phyloP scores from a whole-genome alignment of 1,139 yeast species.

The Scheffersomyces quercinus region DNA sequence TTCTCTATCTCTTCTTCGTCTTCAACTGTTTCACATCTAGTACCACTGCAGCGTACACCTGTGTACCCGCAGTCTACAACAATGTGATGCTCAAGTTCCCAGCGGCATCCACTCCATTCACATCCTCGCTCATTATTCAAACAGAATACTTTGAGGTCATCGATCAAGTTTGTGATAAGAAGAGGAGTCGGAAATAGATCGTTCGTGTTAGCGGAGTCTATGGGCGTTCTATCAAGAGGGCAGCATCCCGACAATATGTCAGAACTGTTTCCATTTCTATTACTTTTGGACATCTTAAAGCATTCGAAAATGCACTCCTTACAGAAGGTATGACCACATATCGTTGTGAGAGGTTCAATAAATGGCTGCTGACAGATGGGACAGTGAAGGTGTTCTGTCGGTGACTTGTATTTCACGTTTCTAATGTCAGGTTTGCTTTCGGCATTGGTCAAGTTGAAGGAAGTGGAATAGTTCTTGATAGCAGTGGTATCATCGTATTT shows the following conservation, averaged over 20 bases:
- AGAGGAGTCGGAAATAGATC: slow-evolving; percentile 65
- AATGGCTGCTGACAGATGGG: slow-evolving; percentile 63
- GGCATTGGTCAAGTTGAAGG: slow-evolving; percentile 19
- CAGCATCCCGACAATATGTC: slow-evolving; percentile 42
- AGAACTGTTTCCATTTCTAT: slow-evolving; percentile 6
- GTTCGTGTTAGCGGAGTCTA: slow-evolving; percentile 35
- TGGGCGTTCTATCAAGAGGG: slow-evolving; percentile 62
- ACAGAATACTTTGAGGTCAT: slow-evolving; percentile 60
- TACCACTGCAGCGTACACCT: slow-evolving; percentile 46
- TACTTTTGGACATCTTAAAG: slow-evolving; percentile 28
- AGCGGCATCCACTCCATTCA: slow-evolving; percentile 56
- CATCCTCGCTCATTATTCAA: slow-evolving; percentile 58
- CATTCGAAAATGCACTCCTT: slow-evolving; percentile 52
- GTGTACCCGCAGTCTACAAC: slow-evolving; percentile 51
- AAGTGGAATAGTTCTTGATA: slow-evolving; percentile 14
- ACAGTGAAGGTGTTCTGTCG: slow-evolving; percentile 56
- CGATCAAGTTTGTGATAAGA: slow-evolving; percentile 58
- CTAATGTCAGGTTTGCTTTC: slow-evolving; percentile 32
- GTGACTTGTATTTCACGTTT: slow-evolving; percentile 32
- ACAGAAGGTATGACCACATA: slow-evolving; percentile 64
- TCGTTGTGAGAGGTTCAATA: slow-evolving; percentile 53
- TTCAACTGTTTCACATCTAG: slow-evolving; percentile 12
- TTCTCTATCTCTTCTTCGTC: slow-evolving; percentile 1
- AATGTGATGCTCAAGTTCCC: slow-evolving; percentile 60
- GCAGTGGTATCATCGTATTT: slow-evolving; percentile 4